Conservation (phyloP, 306 rosid species). For the Prunus davidiana region DNA sequence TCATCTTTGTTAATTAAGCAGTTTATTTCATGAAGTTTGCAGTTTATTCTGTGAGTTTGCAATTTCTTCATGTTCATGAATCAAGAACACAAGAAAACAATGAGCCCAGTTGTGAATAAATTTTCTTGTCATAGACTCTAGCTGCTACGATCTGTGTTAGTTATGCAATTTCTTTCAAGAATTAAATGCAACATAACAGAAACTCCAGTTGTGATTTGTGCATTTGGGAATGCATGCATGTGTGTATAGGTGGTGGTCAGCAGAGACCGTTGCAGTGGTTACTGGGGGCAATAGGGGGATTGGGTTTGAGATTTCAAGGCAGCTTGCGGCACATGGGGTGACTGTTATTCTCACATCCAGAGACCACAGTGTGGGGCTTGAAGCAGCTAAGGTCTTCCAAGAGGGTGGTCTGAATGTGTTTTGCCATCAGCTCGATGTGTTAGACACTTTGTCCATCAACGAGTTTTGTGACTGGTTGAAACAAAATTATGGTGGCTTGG, state of each 20-base stretch:
- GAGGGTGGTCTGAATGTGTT: constrained; percentile 76
- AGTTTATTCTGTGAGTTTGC: background rate
- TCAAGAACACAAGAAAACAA: background rate
- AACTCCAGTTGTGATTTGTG: background rate
- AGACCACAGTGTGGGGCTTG: constrained; percentile 66
- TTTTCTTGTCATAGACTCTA: background rate
- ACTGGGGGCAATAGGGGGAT: constrained; percentile 93
- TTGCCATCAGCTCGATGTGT: constrained; percentile 71
- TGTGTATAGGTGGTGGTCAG: constrained; percentile 83
- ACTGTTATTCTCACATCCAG: constrained; percentile 82
- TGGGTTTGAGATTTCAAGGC: constrained; percentile 81
- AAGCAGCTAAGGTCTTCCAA: constrained; percentile 78
- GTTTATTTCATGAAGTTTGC: background rate
- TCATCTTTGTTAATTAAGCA: background rate
- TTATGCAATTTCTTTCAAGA: background rate
- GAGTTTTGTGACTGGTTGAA: constrained; percentile 63
- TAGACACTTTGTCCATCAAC: constrained; percentile 57
- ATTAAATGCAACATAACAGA: background rate
- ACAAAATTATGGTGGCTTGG: constrained; percentile 73
- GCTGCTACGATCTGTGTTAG: background rate
- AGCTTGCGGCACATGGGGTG: constrained; percentile 77
- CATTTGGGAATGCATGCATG: background rate
- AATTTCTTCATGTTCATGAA: background rate
- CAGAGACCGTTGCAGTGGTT: constrained; percentile 80
- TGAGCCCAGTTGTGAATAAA: background rate